Base-by-base conservation (phyloP, 345 rosid genomes). In the Populus ilicifolia region DNA sequence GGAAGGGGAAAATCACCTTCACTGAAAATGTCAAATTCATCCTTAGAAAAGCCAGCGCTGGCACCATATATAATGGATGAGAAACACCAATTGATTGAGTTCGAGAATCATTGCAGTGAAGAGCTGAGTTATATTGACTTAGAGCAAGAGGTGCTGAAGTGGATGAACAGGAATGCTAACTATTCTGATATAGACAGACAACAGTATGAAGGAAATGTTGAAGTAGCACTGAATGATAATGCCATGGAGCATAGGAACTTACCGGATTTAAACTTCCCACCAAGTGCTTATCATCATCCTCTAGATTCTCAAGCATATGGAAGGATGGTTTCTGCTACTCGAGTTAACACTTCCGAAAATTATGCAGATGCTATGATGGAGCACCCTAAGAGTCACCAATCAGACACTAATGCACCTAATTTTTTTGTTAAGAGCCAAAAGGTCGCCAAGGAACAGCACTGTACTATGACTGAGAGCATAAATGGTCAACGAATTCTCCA, bases 1-100 rank as follows among this genome's bases (percentile, higher is more conserved):
- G 83, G 77, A 82, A 82, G 83, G 79, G 86, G 83, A 33, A 85
- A 88, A 66, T 66, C 86, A 66, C 90, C 85, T 44, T 83, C 79
- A 41, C 74, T 83, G 63, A 86, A 86, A 71, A 54, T 77, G 56
- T 80, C 88, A 71, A 79, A 65, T 78, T 80, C 81, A 33, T 52
- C 88, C 36, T 78, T 35, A 65, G 82, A 82, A 38, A 12, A 38
- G 56, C 75, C 80, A 66, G 64, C 30, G 75, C 81, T 83, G 69
- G 77, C 85, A 78, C 85, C 83, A 82, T 89, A 83, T 25, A 70
- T 69, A 52, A 80, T 48, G 35, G 80, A 79, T 76, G 82, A 72
- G 62, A 80, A 75, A 67, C 66, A 69, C 72, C 76, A 77, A 67
- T 62, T 39, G n/a, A 69, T 71, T 14, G 41, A 71, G 48, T 16